Conservation (phyloP, 352 stramenopile genomes). For the Peronosclerospora sorghi region DNA sequence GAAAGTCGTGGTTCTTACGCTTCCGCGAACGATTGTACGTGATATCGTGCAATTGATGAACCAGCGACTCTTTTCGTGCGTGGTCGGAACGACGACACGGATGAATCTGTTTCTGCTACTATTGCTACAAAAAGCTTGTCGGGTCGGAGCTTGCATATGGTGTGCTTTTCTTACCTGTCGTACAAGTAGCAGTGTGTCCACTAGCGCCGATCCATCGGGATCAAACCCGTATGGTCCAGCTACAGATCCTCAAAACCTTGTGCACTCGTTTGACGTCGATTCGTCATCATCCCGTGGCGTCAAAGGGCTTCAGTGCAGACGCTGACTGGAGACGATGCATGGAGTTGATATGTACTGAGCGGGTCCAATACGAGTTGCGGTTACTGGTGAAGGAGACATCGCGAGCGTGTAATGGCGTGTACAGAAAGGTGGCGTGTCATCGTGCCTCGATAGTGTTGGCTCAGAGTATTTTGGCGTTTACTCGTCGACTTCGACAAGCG, state of each 20-base stretch:
- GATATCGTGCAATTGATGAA: constrained; percentile 31
- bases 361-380: constrained; percentile 33
- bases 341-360: constrained; percentile 38
- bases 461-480: constrained; percentile 29
- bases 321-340: constrained; percentile 17
- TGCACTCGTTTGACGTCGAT: constrained; percentile 23
- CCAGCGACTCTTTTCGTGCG: constrained; percentile 39
- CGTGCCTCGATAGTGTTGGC: constrained; percentile 30
- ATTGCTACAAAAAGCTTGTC: constrained; percentile 37
- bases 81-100: constrained; percentile 14
- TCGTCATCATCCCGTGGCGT: constrained; percentile 2
- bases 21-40: constrained; percentile 6
- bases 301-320: neutral
- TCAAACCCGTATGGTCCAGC: constrained; percentile 34
- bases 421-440: constrained; percentile 10
- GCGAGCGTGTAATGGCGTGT: constrained; percentile 1
- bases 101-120: constrained; percentile 48
- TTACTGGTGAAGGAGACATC: constrained; percentile 12
- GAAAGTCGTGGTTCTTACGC: constrained; percentile 25
- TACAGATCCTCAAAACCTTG: constrained; percentile 39
- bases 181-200: constrained; percentile 35
- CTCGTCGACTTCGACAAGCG: constrained; percentile 16
- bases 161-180: constrained; percentile 16
- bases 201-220: constrained; percentile 19
- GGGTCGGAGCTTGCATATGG: constrained; percentile 16